Evolutionary conservation across 495 filamentous ascomycete species (phyloP).

Genomic region (Penicillium flavigenum): DNA sequence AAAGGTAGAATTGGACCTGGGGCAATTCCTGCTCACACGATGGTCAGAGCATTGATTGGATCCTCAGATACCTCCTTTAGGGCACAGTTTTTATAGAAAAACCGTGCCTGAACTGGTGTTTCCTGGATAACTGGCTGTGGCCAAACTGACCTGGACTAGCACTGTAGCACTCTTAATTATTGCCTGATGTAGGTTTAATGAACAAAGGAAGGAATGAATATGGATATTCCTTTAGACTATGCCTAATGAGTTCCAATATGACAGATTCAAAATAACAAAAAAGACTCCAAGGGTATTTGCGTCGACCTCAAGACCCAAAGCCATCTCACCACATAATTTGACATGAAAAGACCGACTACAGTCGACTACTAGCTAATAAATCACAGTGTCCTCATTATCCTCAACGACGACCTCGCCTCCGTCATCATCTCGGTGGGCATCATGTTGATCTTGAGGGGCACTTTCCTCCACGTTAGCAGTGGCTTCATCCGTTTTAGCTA

Average conservation of each 20-base stretch:
- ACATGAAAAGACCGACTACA: background rate
- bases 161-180: background rate
- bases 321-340: slow-evolving; percentile 1
- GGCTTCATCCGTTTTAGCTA: slow-evolving; percentile 15
- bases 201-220: background rate
- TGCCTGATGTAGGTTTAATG: background rate
- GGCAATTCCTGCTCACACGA: background rate
- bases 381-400: slow-evolving; percentile 80
- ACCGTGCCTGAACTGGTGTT: background rate
- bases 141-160: too few species aligned
- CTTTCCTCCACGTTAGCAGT: slow-evolving; percentile 21
- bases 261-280: background rate
- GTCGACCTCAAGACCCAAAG: background rate
- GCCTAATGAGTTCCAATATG: background rate
- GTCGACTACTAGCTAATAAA: slow-evolving; percentile 60
- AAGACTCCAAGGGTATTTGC: slow-evolving; percentile 3
- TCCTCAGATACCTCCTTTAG: background rate
- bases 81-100: background rate
- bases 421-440: slow-evolving; percentile 54
- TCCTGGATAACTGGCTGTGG: background rate
- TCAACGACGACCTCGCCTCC: slow-evolving; percentile 70
- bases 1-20: background rate
- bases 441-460: slow-evolving; percentile 23
- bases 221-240: background rate
- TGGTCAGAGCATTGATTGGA: background rate